Percentiles rank a stretch among this genome's conserved stretches.
phyloP scores from a whole-genome alignment of 768 basidiomycete genomes.

The Kwoniella dendrophila region DNA sequence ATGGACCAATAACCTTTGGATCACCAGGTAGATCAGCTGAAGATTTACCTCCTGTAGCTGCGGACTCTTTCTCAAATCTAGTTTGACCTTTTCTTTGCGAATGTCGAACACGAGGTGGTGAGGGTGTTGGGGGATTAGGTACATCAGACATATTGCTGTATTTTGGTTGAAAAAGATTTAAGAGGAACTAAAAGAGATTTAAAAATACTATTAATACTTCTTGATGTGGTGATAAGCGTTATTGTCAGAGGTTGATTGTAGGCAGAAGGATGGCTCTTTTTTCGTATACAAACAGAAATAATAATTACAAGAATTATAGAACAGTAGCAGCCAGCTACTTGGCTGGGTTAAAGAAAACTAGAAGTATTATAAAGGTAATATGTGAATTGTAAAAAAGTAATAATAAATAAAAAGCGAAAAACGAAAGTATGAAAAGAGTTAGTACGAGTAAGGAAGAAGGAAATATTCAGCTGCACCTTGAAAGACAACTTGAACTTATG shows the following conservation, averaged over 20 bases:
- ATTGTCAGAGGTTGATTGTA: no score
- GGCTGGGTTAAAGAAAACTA: not conserved
- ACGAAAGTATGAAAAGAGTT: not conserved
- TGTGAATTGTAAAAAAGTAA: no score
- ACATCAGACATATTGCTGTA: slow-evolving; percentile 7
- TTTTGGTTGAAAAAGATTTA: not conserved
- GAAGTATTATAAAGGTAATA: not conserved
- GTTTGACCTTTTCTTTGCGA: slow-evolving; percentile 28
- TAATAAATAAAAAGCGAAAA: no score
- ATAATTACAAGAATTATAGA: no score
- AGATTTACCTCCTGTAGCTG: slow-evolving; percentile 69
- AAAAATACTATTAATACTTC: no score
- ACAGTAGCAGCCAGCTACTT: slow-evolving; percentile 6
- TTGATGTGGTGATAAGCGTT: no score
- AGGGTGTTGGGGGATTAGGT: slow-evolving; percentile 32
- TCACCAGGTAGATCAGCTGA: slow-evolving; percentile 83
- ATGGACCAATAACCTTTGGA: slow-evolving; percentile 83
- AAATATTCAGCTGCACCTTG: no score
- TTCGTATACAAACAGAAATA: no score
- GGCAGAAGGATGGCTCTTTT: no score
- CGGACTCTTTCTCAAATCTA: slow-evolving; percentile 64
- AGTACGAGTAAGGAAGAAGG: slow-evolving; percentile 1
- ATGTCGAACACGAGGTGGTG: slow-evolving; percentile 33
- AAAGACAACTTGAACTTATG: no score
- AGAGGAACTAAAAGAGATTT: not conserved